phyloP scores from a whole-genome alignment of 306 rosid genomes.

The Luffa acutangula region DNA sequence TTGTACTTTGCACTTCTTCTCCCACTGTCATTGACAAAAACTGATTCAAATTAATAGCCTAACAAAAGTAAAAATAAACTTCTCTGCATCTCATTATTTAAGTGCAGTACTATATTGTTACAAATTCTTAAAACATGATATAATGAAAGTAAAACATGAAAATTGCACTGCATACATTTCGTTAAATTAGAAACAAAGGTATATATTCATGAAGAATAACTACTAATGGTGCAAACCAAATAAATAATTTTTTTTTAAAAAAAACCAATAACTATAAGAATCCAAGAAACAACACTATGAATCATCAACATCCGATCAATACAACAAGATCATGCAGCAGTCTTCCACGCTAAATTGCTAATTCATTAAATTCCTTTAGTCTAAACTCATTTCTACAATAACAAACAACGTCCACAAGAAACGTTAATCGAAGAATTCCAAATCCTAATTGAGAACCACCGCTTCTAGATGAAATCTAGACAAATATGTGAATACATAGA shows the following conservation, averaged over 20 bases:
- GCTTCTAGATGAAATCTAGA: background rate
- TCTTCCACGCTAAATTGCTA: background rate
- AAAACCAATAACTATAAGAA: background rate
- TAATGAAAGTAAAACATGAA: background rate
- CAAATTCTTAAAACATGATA: background rate
- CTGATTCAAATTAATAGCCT: background rate
- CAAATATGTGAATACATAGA: background rate
- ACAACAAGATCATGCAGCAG: background rate
- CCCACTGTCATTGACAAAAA: slow-evolving; percentile 58
- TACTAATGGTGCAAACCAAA: too few species aligned
- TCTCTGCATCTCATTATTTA: slow-evolving; percentile 3
- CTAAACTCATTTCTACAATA: background rate
- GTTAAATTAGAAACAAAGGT: background rate
- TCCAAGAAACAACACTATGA: background rate
- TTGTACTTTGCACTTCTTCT: slow-evolving; percentile 46
- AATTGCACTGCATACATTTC: background rate
- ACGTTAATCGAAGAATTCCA: background rate
- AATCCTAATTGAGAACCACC: background rate
- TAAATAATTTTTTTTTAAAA: background rate
- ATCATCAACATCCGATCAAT: background rate
- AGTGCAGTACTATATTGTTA: slow-evolving; percentile 60
- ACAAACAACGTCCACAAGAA: background rate
- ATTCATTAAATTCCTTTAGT: background rate
- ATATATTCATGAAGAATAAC: background rate
- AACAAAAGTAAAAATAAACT: background rate